Percentiles rank a stretch among this genome's conserved stretches.
These are phyloP conservation scores for Phytopythium delawarense DNA, from an alignment of 352 stramenopile genomes.

Conservation along the genomic window DNA sequence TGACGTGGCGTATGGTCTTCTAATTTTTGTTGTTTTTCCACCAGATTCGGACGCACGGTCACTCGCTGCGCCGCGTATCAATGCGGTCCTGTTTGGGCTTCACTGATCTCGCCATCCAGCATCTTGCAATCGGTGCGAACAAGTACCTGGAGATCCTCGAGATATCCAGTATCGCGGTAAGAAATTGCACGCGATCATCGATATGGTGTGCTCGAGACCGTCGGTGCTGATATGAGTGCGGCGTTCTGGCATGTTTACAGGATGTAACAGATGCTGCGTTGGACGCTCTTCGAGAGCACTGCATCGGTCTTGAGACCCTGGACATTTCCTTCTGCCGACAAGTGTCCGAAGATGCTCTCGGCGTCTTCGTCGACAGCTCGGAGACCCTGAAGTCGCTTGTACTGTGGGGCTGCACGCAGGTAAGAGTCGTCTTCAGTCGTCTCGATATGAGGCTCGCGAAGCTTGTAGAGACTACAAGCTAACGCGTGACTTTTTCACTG, in stretches of 20 bases:
- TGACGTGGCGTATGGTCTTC: neutral
- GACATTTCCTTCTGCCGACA: conserved; percentile 80
- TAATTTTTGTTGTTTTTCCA: neutral
- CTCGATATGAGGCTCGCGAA: neutral
- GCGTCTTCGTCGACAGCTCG: conserved; percentile 46
- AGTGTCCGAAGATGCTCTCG: conserved; percentile 63
- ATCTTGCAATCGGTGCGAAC: conserved; percentile 54
- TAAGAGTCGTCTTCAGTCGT: conserved; percentile 12
- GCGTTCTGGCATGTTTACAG: conserved; percentile 16
- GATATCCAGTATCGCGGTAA: conserved; percentile 75
- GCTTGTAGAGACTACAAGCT: neutral
- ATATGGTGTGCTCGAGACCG: neutral
- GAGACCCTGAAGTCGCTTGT: conserved; percentile 44
- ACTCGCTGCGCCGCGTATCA: conserved; percentile 46
- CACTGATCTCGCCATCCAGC: conserved; percentile 51
- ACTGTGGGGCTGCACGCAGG: conserved; percentile 77
- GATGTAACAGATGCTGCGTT: conserved; percentile 53
- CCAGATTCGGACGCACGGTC: conserved; percentile 43
- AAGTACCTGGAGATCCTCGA: conserved; percentile 54
- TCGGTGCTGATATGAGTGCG: conserved; percentile 5
- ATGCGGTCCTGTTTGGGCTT: conserved; percentile 61
- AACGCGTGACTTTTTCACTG: neutral
- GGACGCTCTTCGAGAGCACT: conserved; percentile 45
- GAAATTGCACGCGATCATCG: neutral
- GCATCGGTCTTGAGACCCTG: conserved; percentile 33